These are phyloP conservation scores for Ephemerocybe angulata DNA, from an alignment of 768 basidiomycete genomes.

Conservation along the genomic window DNA sequence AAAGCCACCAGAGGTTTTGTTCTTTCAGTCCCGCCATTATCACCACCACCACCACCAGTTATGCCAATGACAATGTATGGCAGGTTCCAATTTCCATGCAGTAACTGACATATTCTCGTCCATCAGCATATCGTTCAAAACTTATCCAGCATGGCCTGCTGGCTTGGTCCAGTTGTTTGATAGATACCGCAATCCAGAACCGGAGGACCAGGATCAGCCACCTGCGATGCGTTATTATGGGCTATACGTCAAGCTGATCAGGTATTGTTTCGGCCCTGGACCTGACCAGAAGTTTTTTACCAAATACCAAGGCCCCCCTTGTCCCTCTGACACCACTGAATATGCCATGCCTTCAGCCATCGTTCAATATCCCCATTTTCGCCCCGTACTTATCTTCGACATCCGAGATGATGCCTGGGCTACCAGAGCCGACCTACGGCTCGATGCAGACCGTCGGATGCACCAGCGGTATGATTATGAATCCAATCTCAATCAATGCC, in stretches of 20 bases:
- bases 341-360: slow-evolving; percentile 28
- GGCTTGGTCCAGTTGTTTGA: slow-evolving; percentile 29
- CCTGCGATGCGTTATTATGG: slow-evolving; percentile 33
- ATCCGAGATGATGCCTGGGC: slow-evolving; percentile 30
- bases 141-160: slow-evolving; percentile 22
- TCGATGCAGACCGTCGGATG: slow-evolving; percentile 29
- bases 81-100: too few relatives aligned
- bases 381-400: slow-evolving; percentile 31
- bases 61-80: too few relatives aligned
- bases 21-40: too few relatives aligned
- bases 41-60: too few relatives aligned
- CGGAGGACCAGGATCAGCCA: slow-evolving; percentile 10
- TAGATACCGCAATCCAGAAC: slow-evolving; percentile 19
- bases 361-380: slow-evolving; percentile 23
- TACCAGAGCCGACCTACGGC: slow-evolving; percentile 21
- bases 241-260: slow-evolving; percentile 36
- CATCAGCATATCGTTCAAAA: slow-evolving; percentile 14
- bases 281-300: slow-evolving; percentile 28
- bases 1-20: too few relatives aligned
- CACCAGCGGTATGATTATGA: slow-evolving; percentile 26
- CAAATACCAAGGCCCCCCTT: slow-evolving; percentile 27
- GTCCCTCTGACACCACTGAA: slow-evolving; percentile 13
- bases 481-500: slow-evolving; percentile 27
- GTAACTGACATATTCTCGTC: neutral
- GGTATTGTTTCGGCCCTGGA: slow-evolving; percentile 28